Percentiles rank a stretch among this genome's conserved stretches.
Evolutionary conservation across 1,284 basidiomycete species (phyloP).

Genomic region (Cryptococcus neoformans): DNA sequence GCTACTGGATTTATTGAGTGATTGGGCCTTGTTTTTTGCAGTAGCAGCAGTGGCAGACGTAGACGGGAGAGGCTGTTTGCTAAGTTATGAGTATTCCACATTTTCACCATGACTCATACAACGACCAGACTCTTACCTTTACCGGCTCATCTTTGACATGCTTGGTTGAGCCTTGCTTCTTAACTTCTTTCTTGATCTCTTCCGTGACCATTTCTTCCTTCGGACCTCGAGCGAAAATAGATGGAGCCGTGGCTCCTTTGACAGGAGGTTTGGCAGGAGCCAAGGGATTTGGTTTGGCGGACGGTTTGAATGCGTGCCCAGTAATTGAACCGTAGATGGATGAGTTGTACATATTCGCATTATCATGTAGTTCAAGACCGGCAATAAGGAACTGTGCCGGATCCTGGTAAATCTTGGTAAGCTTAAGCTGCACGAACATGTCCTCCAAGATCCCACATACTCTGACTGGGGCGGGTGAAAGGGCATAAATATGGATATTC

Average conservation of each 20-base stretch:
- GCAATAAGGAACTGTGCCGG: slow-evolving; percentile 34
- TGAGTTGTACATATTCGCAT: slow-evolving; percentile 21
- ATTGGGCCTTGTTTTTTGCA: no score
- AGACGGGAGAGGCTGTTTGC: not conserved
- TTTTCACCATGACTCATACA: no score
- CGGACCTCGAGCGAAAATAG: no score
- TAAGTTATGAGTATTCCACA: not conserved
- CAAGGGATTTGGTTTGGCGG: slow-evolving; percentile 17
- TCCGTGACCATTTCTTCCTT: not conserved
- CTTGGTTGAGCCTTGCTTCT: no score
- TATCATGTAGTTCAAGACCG: slow-evolving; percentile 19
- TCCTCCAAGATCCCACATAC: slow-evolving; percentile 3
- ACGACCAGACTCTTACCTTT: no score
- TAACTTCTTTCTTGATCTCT: not conserved
- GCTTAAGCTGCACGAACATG: not conserved
- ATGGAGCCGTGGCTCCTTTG: not conserved
- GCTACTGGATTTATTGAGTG: slow-evolving; percentile 9
- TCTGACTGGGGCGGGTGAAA: slow-evolving; percentile 27
- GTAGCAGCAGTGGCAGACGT: not conserved
- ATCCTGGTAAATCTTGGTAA: slow-evolving; percentile 22
- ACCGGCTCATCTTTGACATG: no score
- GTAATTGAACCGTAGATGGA: slow-evolving; percentile 36
- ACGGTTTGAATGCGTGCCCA: slow-evolving; percentile 24
- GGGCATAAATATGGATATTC: slow-evolving; percentile 38
- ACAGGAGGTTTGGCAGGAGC: slow-evolving; percentile 10